Base-by-base conservation (phyloP, 768 basidiomycete genomes). In the Lentinula sp. region DNA sequence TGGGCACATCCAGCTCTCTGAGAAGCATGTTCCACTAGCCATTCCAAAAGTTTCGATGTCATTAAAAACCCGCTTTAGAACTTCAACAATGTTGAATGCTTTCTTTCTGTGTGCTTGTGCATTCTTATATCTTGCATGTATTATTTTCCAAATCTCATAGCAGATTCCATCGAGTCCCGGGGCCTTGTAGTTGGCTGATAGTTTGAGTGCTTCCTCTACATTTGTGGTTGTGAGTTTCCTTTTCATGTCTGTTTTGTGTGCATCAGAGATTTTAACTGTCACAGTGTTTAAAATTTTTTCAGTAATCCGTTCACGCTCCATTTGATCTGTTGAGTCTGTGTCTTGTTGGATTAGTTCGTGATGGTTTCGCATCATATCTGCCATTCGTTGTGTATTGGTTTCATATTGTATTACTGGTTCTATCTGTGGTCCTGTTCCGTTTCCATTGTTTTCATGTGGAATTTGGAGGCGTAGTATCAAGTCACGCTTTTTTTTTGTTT, bases 1-100 rank as follows among this genome's bases (percentile, higher is more conserved):
- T 13, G 63, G 66, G 60, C 62, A 66, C 60, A 67, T 61, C 66
- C 63, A 66, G 1, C 66, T 61, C 7, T 54, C 54, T 0, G 66
- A 18, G 43, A 66, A 66, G 0, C 2, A 10, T 15, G 65, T 50
- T 0, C 1, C 42, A 10, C 39, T 4, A 0, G n/a, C 56, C 0
- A 67, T 51, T 0, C 65, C 63, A 36, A 65, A 4, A 0, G 0
- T 0, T 48, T 67, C 59, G 1, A 72, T 70, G 32, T 72, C 61
- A 5, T 65, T 66, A 18, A 57, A 69, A 0, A 69, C 45, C 0
- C 1, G 23, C 0, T 42, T 61, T 0, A 69, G 53, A 1, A 53
- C 43, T 8, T 32, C 23, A 0, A 63, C 6, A 0, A 65, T 23
- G n/a, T 60, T 33, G 5, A 68, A 66, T 51, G 9, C 0, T 59